phyloP scores from a whole-genome alignment of 2,329 filamentous ascomycete genomes.

The Escovopsis sp. region DNA sequence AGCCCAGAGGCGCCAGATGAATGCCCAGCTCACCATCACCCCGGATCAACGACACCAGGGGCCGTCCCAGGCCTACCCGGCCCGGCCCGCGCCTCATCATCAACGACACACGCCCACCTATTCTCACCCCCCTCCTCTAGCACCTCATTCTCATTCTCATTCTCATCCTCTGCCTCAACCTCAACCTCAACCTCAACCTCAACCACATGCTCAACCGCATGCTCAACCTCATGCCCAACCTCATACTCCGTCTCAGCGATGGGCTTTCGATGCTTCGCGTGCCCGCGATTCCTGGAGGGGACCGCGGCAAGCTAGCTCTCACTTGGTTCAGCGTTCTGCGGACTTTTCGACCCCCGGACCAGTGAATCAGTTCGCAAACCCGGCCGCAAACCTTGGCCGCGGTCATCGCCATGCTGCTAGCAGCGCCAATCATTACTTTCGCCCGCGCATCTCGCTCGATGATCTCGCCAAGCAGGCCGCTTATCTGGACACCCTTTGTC shows the following conservation, averaged over 20 bases:
- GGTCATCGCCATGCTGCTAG: too few species aligned
- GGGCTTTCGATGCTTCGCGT: slow-evolving; percentile 8
- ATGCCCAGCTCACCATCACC: slow-evolving; percentile 40
- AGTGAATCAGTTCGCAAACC: not conserved
- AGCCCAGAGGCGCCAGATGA: slow-evolving; percentile 49
- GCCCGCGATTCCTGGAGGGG: slow-evolving; percentile 10
- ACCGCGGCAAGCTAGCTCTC: not conserved
- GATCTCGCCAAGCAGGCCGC: slow-evolving; percentile 33
- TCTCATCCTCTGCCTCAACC: slow-evolving; percentile 10
- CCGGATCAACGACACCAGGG: slow-evolving; percentile 32
- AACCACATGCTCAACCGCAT: slow-evolving; percentile 6
- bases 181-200: slow-evolving; percentile 12
- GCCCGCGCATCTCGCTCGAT: slow-evolving; percentile 23
- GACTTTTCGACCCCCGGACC: too few species aligned
- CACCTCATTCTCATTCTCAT: slow-evolving; percentile 5
- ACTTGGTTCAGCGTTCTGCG: too few species aligned
- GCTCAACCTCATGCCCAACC: slow-evolving; percentile 11
- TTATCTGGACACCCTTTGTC: slow-evolving; percentile 35
- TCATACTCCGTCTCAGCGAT: slow-evolving; percentile 6
- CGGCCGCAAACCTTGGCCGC: not conserved
- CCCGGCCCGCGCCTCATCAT: too few species aligned
- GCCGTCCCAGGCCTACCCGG: slow-evolving; percentile 5
- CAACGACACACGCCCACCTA: too few species aligned
- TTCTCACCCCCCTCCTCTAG: too few species aligned
- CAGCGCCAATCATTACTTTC: not conserved